Percentiles rank a stretch among this genome's conserved stretches.
phyloP scores from a whole-genome alignment of 2,329 filamentous ascomycete species.

The Diaporthe ampelina region DNA sequence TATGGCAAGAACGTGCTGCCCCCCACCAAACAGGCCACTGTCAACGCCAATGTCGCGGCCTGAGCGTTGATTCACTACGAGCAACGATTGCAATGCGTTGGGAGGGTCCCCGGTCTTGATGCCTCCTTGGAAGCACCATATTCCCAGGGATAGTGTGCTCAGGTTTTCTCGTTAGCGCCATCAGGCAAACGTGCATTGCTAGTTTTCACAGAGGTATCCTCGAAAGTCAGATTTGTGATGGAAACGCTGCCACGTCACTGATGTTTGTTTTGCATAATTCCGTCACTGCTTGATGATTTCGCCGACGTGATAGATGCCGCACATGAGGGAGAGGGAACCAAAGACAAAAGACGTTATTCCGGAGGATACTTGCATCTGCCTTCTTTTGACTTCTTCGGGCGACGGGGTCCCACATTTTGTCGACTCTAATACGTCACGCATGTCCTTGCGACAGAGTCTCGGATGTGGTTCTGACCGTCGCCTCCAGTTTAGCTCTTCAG shows the following conservation, averaged over 20 bases:
- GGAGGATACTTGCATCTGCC: constrained; percentile 24
- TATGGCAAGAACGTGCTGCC: constrained; percentile 65
- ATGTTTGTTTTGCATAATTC: constrained; percentile 20
- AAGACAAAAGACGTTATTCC: background rate
- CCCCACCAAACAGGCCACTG: constrained; percentile 54
- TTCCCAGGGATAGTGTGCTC: background rate
- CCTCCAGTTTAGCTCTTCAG: constrained; percentile 16
- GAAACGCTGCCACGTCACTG: constrained; percentile 13
- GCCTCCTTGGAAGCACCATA: background rate
- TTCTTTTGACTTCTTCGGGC: constrained; percentile 31
- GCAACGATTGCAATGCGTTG: background rate
- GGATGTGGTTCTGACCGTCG: background rate
- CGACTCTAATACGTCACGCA: background rate
- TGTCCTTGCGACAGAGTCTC: background rate
- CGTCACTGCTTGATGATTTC: constrained; percentile 31
- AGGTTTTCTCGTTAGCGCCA: background rate
- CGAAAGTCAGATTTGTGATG: constrained; percentile 12
- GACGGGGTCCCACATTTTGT: background rate
- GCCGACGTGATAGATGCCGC: constrained; percentile 29
- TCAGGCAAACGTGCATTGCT: background rate
- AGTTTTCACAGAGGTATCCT: constrained; percentile 27
- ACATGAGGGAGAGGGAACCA: constrained; percentile 1
- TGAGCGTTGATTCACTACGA: constrained; percentile 6
- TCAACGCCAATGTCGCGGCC: constrained; percentile 44
- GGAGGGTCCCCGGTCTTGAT: background rate